A percentile compares a stretch with the other conserved stretches of the same genome.
Evolutionary conservation across 129 eudicot species (phyloP).

Genomic region (Centrapalus pauciflorus): DNA sequence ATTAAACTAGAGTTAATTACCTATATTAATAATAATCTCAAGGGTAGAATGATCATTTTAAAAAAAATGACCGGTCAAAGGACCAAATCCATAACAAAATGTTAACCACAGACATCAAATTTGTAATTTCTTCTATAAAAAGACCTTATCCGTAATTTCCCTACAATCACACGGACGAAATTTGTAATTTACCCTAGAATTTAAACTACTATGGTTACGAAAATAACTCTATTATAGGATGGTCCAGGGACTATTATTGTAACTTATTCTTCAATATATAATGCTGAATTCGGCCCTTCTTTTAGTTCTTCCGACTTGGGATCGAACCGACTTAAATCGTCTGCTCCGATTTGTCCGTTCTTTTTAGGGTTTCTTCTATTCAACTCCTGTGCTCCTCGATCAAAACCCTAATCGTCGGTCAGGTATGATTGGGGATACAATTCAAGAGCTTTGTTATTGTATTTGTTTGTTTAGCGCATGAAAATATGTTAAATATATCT

Average conservation of each 20-base stretch:
- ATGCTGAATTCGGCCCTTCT: not conserved
- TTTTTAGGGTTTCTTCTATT: conserved; percentile 36
- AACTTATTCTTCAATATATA: not conserved
- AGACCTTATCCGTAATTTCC: no score
- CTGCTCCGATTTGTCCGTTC: conserved; percentile 25
- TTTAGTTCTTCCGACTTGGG: not conserved
- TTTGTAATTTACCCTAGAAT: no score
- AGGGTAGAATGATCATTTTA: no score
- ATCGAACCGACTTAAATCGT: conserved; percentile 18
- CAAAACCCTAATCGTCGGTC: conserved; percentile 50
- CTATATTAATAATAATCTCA: no score
- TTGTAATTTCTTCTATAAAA: no score
- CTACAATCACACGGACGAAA: no score
- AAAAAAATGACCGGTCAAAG: no score
- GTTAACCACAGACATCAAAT: no score
- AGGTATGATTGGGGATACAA: conserved; percentile 19
- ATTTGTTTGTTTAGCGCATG: not conserved
- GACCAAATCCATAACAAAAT: no score
- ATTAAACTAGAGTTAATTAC: no score
- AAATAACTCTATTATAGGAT: no score
- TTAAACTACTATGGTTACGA: no score
- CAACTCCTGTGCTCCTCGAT: not conserved
- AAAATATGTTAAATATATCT: not conserved
- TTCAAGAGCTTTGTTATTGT: not conserved
- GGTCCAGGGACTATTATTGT: not conserved